A percentile compares a stretch with the other conserved stretches of the same genome.
Conservation (phyloP, 345 rosid genomes). For the Toxicodendron radicans region DNA sequence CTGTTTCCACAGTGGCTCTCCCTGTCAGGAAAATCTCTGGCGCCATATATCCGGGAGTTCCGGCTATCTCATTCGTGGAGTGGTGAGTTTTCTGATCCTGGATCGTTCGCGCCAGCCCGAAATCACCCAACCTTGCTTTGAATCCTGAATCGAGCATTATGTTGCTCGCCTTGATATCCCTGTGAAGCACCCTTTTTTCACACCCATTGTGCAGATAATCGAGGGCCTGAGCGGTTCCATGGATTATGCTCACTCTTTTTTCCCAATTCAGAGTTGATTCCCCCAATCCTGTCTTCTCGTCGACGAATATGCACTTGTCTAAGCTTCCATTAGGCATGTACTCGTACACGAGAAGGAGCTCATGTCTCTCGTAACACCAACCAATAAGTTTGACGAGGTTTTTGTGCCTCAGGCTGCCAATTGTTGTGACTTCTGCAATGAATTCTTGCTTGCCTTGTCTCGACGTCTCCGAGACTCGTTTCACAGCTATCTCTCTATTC, state of each 20-base stretch:
- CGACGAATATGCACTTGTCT: slow-evolving; percentile 48
- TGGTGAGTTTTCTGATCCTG: slow-evolving; percentile 64
- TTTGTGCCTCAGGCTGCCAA: slow-evolving; percentile 63
- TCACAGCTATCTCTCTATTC: slow-evolving; percentile 63
- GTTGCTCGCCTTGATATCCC: slow-evolving; percentile 73
- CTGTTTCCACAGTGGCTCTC: slow-evolving; percentile 64
- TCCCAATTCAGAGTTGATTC: slow-evolving; percentile 48
- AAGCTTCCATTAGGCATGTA: slow-evolving; percentile 71
- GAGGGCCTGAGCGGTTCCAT: slow-evolving; percentile 65
- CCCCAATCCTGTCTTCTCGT: slow-evolving; percentile 20
- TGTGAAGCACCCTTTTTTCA: slow-evolving; percentile 63
- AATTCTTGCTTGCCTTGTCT: slow-evolving; percentile 80
- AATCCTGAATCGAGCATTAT: slow-evolving; percentile 67
- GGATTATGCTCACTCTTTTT: slow-evolving; percentile 44
- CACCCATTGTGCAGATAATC: slow-evolving; percentile 76
- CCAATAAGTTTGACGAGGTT: slow-evolving; percentile 77
- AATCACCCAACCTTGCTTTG: slow-evolving; percentile 64
- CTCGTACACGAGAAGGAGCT: slow-evolving; percentile 70
- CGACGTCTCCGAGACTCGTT: slow-evolving; percentile 59
- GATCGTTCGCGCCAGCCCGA: slow-evolving; percentile 74
- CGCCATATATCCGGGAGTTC: slow-evolving; percentile 88
- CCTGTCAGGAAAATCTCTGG: slow-evolving; percentile 66
- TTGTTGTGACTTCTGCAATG: slow-evolving; percentile 74
- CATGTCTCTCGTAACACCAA: slow-evolving; percentile 64
- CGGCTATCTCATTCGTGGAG: slow-evolving; percentile 64